These are phyloP conservation scores for Crataegus laevigata DNA, from an alignment of 306 rosid species.

Conservation along the genomic window DNA sequence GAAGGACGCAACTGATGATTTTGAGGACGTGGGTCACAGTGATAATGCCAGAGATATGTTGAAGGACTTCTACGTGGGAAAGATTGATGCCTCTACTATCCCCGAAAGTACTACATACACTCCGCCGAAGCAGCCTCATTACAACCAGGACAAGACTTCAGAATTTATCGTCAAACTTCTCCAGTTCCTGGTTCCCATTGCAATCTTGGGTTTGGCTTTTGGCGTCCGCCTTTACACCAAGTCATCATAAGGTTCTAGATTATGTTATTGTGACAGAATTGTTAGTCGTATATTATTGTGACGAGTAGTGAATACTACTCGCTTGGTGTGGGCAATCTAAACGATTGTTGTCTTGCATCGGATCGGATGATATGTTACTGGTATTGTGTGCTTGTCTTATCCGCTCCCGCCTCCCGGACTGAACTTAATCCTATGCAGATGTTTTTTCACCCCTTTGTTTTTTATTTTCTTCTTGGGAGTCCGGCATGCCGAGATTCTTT, in stretches of 20 bases:
- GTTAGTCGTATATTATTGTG: not conserved
- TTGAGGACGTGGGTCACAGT: conserved; percentile 57
- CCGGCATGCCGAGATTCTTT: too few relatives aligned
- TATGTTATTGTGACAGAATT: not conserved
- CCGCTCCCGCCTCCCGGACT: not conserved
- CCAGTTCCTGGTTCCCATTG: conserved; percentile 51
- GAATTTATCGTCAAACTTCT: conserved; percentile 52
- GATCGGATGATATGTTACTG: not conserved
- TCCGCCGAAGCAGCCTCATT: conserved; percentile 52
- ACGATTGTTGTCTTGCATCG: not conserved
- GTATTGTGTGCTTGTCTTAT: not conserved
- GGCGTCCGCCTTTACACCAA: conserved; percentile 48
- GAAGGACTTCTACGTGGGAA: conserved; percentile 39
- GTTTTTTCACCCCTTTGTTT: not conserved
- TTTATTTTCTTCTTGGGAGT: not conserved
- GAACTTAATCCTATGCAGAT: not conserved
- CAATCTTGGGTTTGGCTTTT: conserved; percentile 48
- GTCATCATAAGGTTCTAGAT: conserved; percentile 17
- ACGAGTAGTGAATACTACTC: not conserved
- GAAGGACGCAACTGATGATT: conserved; percentile 59
- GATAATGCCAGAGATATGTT: conserved; percentile 46
- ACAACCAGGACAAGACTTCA: conserved; percentile 55
- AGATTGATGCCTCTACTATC: conserved; percentile 39
- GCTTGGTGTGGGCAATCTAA: not conserved
- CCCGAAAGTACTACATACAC: conserved; percentile 30